Base-by-base conservation (phyloP, 2,329 filamentous ascomycete species). In the Aspergillus oerlinghausenensis region DNA sequence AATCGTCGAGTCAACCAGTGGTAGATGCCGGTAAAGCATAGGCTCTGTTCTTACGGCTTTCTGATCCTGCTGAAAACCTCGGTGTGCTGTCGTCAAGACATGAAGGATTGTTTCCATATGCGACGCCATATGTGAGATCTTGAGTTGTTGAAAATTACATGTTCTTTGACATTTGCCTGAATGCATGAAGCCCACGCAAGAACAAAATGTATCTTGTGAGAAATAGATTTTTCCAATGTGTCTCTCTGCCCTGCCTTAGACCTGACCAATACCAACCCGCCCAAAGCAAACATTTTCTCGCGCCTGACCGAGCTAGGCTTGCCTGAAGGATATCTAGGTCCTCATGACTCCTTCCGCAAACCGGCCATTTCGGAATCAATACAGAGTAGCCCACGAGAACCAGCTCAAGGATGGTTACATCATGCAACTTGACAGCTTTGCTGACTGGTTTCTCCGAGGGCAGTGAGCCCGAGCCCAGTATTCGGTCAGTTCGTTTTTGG, bases 1-100 rank as follows among this genome's bases (percentile, higher is more conserved):
- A 51, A 40, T 25, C 38, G 4, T 29, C 51, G 9, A 40, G 49
- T 35, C 38, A 48, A 49, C 25, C 45, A n/a, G 19, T 47, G 10
- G 35, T 26, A 21, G 54, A 59, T 29, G 48, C 56, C 38, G 55
- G 29, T 10, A 59, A 54, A 51, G 25, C 60, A 25, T 21, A 21
- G 32, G 52, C 48, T 25, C 55, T 47, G 40, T 48, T 28, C 43
- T 51, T 14, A 17, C 52, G 38, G 32, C 21, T 14, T 26, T 47
- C 29, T 23, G 43, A n/a, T 32, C 29, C 29, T 32, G 29, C 29
- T 32, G 29, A 14, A 32, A 4, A 11, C 1, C 29, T 4, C 11
- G 4, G 1, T 11, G 25, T 29, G 23, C 17, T 52, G 51, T 47
- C 5, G 17, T 2, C 14, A 35, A 35, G 32, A 2, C 14, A 6